Evolutionary conservation across 2,329 filamentous ascomycete genomes (phyloP).

Genomic region (Alternaria novae-zelandiae): DNA sequence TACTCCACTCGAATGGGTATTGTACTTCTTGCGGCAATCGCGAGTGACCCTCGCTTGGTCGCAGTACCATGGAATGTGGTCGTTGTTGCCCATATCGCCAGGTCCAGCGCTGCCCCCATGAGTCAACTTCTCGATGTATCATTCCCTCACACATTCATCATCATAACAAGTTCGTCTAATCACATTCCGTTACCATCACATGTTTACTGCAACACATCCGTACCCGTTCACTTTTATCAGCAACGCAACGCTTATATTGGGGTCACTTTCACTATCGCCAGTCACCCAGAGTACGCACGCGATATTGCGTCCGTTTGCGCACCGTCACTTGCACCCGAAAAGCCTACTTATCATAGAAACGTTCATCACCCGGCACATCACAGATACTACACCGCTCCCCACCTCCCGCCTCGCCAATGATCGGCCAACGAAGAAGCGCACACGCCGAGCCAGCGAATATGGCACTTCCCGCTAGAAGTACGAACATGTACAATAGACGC

Average conservation of each 20-base stretch:
- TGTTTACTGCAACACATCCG: not conserved
- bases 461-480: conserved; percentile 18
- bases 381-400: not conserved
- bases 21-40: not conserved
- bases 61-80: not conserved
- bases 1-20: not conserved
- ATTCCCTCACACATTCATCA: not conserved
- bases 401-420: not conserved
- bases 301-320: conserved; percentile 5
- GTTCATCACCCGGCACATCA: not conserved
- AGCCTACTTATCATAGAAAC: not conserved
- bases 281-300: not conserved
- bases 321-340: not conserved
- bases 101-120: not conserved
- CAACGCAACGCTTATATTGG: not conserved
- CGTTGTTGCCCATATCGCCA: not conserved
- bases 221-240: not conserved
- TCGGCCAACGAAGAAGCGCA: not conserved
- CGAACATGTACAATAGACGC: not conserved
- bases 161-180: not conserved
- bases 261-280: not conserved
- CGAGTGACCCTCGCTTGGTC: not conserved
- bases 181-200: not conserved
- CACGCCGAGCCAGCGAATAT: not conserved
- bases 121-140: not conserved